Evolutionary conservation across 257 asterid genomes (phyloP), one percentile per base, ranked within the genome.

Genomic region (Euphrasia confusa): DNA sequence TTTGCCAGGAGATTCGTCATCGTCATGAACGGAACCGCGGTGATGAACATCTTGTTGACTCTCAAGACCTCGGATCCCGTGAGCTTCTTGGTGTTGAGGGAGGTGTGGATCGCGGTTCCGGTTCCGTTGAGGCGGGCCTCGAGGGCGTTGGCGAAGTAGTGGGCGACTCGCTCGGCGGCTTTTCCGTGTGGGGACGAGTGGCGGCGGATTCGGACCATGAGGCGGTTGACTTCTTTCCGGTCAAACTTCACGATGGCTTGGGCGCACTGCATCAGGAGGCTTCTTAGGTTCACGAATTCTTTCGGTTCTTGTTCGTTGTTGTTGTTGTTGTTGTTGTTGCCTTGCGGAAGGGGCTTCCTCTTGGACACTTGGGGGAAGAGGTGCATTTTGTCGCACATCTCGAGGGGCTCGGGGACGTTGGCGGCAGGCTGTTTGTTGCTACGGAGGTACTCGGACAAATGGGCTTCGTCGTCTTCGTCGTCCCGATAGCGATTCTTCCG

Each of bases 121-220:
- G 74, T 74, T n/a, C 88, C 88, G 0, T 63, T 74, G 39, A 79
- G 1, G 10, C 88, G 85, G 4, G 79, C 81, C 74, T 82, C 81
- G 11, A 82, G 78, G 15, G 83, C 88, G 10, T 74, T 71, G 0
- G 81, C 83, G 11, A 79, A 76, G 61, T 79, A 77, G 32, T 79
- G 80, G 0, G 88, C 76, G 1, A 79, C 71, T 63, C 88, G 66
- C 33, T 82, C 83, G 0, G 76, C 63, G 54, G 74, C 78, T 35
- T 77, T 83, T 5, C 89, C 89, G 0, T 32, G 49, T 0, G 79
- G 77, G 21, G 89, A 77, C 1, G 89, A 75, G 40, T 82, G 81
- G 11, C 60, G 81, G 63, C 79, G 50, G 24, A 82, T 73, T 4
- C 63, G 64, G 1, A 33, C 1, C 1, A 82, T 70, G 1, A 79